Evolutionary conservation across 108 stramenopile genomes (phyloP).

Genomic region (Cylindrotheca closterium): DNA sequence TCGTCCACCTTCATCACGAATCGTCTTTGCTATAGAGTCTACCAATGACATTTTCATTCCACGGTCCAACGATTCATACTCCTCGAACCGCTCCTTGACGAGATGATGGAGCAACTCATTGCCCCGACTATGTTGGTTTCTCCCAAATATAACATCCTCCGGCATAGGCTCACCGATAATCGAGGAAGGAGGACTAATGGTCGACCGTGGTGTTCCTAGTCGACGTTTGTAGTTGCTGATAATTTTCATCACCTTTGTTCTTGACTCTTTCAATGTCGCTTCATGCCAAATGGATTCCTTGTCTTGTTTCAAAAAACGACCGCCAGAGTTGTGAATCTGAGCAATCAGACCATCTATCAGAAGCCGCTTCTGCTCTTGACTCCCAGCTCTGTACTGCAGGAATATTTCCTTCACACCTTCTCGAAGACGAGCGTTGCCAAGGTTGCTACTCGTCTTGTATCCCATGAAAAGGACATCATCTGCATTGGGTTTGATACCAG

Average conservation of each 20-base stretch:
- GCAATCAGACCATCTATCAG: background rate
- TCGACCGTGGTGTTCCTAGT: too few relatives aligned
- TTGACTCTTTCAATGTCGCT: background rate
- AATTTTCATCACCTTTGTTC: background rate
- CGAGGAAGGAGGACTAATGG: too few relatives aligned
- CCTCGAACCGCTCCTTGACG: too few relatives aligned
- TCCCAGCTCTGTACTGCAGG: background rate
- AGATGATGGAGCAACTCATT: too few relatives aligned
- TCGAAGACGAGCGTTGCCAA: background rate
- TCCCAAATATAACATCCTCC: too few relatives aligned
- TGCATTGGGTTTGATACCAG: slow-evolving; percentile 2
- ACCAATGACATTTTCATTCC: too few relatives aligned
- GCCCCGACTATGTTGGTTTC: too few relatives aligned
- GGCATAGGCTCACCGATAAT: too few relatives aligned
- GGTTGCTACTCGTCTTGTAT: background rate
- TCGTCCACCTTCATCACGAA: too few relatives aligned
- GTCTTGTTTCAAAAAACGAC: background rate
- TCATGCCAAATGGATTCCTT: background rate
- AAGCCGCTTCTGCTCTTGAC: background rate
- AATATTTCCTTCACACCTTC: background rate
- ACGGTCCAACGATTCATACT: too few relatives aligned
- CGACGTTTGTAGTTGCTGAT: background rate
- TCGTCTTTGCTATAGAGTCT: too few relatives aligned
- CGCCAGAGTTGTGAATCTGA: background rate
- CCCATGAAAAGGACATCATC: background rate